Evolutionary conservation across 2,329 filamentous ascomycete genomes (phyloP), one percentile per base, ranked within the genome.

Genomic region (Trichoderma koningiopsis): DNA sequence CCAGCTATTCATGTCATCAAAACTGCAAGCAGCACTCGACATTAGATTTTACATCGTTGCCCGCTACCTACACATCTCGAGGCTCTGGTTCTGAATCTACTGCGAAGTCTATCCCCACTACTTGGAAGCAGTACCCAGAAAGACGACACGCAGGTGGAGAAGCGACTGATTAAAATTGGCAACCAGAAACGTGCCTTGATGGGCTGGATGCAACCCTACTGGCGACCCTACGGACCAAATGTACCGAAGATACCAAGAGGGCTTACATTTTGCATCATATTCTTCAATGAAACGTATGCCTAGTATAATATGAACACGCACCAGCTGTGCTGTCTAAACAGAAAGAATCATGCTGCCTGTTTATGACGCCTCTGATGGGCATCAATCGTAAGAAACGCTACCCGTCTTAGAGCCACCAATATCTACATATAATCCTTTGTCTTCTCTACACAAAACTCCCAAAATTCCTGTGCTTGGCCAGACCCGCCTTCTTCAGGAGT

Each of bases 371-470:
- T 3, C 19, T 8, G 16, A n/a, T n/a, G 3, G 2, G 5, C 6
- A 60, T 60, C 24, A 47, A 37, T 47, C 47, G 10, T 24, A 22
- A 7, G 16, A 29, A 16, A 8, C 43, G 33, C 16, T 5, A n/a
- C n/a, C 5, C 5, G 4, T 22, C 22, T 13, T 4, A 29, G 16
- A 63, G 27, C 6, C 31, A 53, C 11, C 22, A n/a, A 6, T 29
- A 11, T 55, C 56, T 29, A 68, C 47, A 70, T 43, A 24, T 68
- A 68, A 43, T 62, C 66, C n/a, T 37, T 60, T 16, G 66, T 56
- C 22, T 64, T 68, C 49, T 73, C 61, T 57, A 74, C 73, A 35
- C 74, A 79, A 74, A 77, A 77, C 33, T 75, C 73, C 77, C 78
- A 78, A 37, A 78, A 68, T 52, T 68, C 75, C 24, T 55, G 49